Conservation (phyloP, 768 basidiomycete species). For the Kwoniella mangroviensis region DNA sequence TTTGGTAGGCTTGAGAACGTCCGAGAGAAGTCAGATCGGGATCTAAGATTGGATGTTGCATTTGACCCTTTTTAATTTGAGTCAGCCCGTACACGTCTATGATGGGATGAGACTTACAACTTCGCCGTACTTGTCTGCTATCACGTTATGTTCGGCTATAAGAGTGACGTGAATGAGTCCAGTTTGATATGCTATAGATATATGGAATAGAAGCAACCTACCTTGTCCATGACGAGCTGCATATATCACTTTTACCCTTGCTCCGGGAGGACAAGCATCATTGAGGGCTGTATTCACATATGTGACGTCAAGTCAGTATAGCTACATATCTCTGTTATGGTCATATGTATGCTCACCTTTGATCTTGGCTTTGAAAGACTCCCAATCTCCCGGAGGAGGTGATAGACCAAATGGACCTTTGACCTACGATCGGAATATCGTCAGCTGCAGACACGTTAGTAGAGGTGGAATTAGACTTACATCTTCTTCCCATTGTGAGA, state of each 20-base stretch:
- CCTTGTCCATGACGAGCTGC: constrained; percentile 44
- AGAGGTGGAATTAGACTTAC: constrained; percentile 16
- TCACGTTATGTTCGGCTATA: constrained; percentile 37
- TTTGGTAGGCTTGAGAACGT: constrained; percentile 24
- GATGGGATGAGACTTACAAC: constrained; percentile 9
- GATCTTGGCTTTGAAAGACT: constrained; percentile 24
- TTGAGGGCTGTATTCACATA: constrained; percentile 19
- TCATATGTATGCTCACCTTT: constrained; percentile 13
- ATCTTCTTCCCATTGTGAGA: constrained; percentile 32
- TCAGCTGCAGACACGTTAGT: not conserved
- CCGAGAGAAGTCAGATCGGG: constrained; percentile 34
- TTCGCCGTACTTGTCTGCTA: constrained; percentile 23
- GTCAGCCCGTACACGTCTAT: too few relatives aligned
- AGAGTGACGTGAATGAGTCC: not conserved
- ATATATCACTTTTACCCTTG: constrained; percentile 37
- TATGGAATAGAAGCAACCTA: constrained; percentile 6
- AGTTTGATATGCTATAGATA: not conserved
- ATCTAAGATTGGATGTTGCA: constrained; percentile 24
- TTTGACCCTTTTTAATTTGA: constrained; percentile 11
- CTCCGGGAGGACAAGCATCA: constrained; percentile 20
- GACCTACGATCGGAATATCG: constrained; percentile 8
- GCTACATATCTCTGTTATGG: not conserved
- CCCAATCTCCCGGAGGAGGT: constrained; percentile 34
- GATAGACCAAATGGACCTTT: constrained; percentile 30
- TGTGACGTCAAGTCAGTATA: not conserved